phyloP scores from a whole-genome alignment of 2,329 filamentous ascomycete genomes.

The Colletotrichum gloeosporioides region DNA sequence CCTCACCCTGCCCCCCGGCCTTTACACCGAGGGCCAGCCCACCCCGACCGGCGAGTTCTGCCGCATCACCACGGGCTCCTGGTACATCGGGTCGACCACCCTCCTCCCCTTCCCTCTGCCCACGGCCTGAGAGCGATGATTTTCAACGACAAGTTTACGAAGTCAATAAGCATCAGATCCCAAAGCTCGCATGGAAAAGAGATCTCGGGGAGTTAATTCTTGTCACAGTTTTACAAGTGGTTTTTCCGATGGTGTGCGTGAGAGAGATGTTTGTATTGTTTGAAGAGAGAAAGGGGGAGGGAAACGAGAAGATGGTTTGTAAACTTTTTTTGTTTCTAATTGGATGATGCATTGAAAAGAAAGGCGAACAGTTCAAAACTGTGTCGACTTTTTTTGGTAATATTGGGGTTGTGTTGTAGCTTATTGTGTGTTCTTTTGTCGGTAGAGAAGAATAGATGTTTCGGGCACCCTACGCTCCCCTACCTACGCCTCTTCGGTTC shows the following conservation, averaged over 20 bases:
- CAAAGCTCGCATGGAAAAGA: not conserved
- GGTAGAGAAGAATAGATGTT: not conserved
- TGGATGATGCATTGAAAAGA: not conserved
- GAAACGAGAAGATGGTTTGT: not conserved
- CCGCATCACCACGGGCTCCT: constrained; percentile 7
- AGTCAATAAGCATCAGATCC: not conserved
- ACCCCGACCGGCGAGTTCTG: constrained; percentile 1
- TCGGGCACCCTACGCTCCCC: not conserved
- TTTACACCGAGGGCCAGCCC: constrained; percentile 2
- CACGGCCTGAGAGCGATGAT: constrained; percentile 1
- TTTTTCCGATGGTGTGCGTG: not conserved
- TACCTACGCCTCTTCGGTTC: not conserved
- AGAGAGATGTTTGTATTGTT: not conserved
- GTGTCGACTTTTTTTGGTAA: not conserved
- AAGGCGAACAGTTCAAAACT: not conserved
- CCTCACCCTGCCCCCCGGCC: constrained; percentile 9
- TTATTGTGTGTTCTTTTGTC: constrained; percentile 10
- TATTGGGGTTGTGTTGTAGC: constrained; percentile 1
- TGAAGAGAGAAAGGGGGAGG: not conserved
- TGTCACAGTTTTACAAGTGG: not conserved
- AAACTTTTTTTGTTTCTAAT: not conserved
- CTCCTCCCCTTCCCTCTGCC: not conserved
- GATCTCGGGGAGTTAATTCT: not conserved
- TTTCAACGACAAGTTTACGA: not conserved
- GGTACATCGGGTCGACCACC: constrained; percentile 4